Evolutionary conservation across 257 asterid genomes (phyloP), one percentile per base, ranked within the genome.

Genomic region (Solanum infundibuliforme): DNA sequence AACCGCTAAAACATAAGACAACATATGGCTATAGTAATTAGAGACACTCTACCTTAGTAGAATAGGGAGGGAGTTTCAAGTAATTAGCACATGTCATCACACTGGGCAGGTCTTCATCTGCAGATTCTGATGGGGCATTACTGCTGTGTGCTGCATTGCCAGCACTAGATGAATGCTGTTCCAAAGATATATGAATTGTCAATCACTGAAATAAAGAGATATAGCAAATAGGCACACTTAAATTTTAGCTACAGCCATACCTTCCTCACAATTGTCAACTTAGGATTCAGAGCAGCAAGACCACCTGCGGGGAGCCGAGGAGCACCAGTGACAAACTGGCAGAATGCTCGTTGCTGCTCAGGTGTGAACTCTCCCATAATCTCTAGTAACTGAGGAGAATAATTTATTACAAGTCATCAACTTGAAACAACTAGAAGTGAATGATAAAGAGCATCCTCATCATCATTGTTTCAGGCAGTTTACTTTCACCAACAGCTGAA

Each of bases 61-160:
- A 96, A 89, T 97, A 97, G 12, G 99, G 98, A 74, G 99, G 99
- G 90, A 97, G 99, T 94, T 97, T 97, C 93, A 97, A 93, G 92
- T 97, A 97, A 93, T 97, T 97, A 25, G 99, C 99, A 93, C 99
- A 97, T 34, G 99, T 97, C 99, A 96, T 97, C 88, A 97, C 99
- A 60, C 99, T 97, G 65, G 99, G 99, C 75, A 97, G 93, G 92
- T 97, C 99, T 58, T 97, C 98, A 86, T 97, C 99, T 1, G 96
- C 98, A 48, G 98, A 92, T 88, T 97, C 99, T 3, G 94, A 93
- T 85, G 93, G 89, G 86, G 95, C 96, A 46, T 91, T 87, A 73
- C 94, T 95, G 86, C 92, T 92, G 87, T 90, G 91, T 62, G 93
- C 87, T 8, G 90, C 55, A 88, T 89, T 92, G 90, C 88, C 91